These are phyloP conservation scores for Trypanosoma caninum DNA, from an alignment of 208 protist genomes.

Conservation along the genomic window DNA sequence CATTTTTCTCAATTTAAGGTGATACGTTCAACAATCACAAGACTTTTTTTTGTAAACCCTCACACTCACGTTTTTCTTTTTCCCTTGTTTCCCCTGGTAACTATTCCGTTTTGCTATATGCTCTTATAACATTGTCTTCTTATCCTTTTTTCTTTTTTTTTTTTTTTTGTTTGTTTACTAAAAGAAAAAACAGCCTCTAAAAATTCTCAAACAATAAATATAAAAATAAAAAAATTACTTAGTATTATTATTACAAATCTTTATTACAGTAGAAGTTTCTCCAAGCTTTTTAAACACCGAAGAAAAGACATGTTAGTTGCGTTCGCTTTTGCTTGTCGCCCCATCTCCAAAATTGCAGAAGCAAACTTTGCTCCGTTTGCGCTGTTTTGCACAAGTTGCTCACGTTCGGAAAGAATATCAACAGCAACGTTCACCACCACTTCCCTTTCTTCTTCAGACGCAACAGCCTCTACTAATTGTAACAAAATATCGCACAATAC, in stretches of 20 bases:
- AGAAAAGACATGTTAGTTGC: constrained; percentile 31
- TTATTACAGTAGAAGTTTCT: constrained; percentile 50
- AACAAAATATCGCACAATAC: constrained; percentile 50
- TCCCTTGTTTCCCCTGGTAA: no score
- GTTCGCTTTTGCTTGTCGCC: constrained; percentile 24
- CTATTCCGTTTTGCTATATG: no score
- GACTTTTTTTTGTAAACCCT: background rate
- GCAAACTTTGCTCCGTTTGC: constrained; percentile 43
- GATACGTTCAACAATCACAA: no score
- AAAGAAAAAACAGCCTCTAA: background rate
- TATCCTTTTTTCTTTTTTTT: constrained; percentile 5
- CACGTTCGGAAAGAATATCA: constrained; percentile 71
- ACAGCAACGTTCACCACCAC: constrained; percentile 47
- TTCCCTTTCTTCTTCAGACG: constrained; percentile 33
- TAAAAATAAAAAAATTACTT: background rate
- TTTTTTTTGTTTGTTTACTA: background rate
- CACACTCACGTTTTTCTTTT: constrained; percentile 1
- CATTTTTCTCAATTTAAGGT: no score
- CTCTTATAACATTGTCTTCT: no score
- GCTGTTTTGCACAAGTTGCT: constrained; percentile 35
- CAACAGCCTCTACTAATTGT: constrained; percentile 37
- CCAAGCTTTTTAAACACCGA: constrained; percentile 50
- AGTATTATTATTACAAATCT: background rate
- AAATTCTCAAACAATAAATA: background rate
- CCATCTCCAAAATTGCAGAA: constrained; percentile 51